These are phyloP conservation scores for Buddleja alternifolia DNA, from an alignment of 257 asterid genomes.

Conservation along the genomic window DNA sequence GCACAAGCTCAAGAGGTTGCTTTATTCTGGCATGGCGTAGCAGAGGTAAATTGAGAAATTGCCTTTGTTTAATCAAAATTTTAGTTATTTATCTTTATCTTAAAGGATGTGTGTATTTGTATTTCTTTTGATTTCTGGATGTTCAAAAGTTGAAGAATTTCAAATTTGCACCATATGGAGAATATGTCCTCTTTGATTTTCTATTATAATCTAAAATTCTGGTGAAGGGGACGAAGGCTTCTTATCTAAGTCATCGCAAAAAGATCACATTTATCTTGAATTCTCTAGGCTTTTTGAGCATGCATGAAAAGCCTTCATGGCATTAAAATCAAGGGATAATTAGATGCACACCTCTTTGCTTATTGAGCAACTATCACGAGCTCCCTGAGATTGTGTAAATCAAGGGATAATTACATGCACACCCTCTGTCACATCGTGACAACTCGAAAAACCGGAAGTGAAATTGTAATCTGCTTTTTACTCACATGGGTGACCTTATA, in stretches of 20 bases:
- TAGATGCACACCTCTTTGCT: no score
- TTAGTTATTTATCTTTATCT: constrained; percentile 4
- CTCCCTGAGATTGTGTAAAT: no score
- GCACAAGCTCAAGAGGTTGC: constrained; percentile 68
- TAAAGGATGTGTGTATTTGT: background rate
- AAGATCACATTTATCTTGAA: background rate
- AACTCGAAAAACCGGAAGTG: no score
- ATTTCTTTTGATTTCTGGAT: background rate
- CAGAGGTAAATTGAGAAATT: constrained; percentile 66
- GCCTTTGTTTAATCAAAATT: background rate
- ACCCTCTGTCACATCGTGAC: no score
- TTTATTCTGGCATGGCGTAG: constrained; percentile 81
- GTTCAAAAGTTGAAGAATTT: background rate
- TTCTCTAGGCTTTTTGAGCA: constrained; percentile 15
- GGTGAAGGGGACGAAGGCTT: background rate
- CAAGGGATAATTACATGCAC: no score
- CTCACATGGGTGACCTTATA: no score
- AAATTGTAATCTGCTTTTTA: no score
- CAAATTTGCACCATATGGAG: background rate
- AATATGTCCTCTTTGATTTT: background rate
- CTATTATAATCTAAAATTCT: background rate
- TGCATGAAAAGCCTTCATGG: background rate
- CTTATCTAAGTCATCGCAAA: background rate
- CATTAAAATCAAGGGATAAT: no score
- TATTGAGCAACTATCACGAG: no score